These are phyloP conservation scores for Nemania abortiva DNA, from an alignment of 2,329 filamentous ascomycete genomes.

Conservation along the genomic window DNA sequence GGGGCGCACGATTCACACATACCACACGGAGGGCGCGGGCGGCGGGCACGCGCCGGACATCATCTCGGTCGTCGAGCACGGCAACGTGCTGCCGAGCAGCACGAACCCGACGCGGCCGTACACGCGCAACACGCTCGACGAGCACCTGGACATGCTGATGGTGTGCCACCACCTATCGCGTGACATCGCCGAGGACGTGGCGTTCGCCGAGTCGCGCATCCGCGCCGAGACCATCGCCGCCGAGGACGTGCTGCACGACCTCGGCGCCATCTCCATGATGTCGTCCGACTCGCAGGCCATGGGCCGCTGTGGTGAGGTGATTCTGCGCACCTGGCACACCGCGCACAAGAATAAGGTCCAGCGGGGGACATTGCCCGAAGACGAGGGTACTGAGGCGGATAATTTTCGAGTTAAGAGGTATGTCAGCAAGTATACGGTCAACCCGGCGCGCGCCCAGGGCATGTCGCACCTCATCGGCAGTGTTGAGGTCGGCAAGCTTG, in stretches of 20 bases:
- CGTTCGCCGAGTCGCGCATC: conserved; percentile 94
- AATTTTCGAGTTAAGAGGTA: conserved; percentile 95
- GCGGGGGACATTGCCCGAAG: conserved; percentile 80
- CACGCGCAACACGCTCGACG: conserved; percentile 91
- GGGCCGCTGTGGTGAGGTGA: conserved; percentile 94
- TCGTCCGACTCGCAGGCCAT: conserved; percentile 95
- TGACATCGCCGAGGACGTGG: conserved; percentile 94
- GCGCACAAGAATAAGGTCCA: conserved; percentile 97
- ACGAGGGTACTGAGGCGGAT: conserved; percentile 82
- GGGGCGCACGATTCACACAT: conserved; percentile 90
- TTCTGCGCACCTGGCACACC: conserved; percentile 95
- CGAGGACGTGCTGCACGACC: conserved; percentile 94
- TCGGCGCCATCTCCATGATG: conserved; percentile 98
- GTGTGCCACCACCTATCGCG: conserved; percentile 94
- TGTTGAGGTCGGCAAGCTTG: conserved; percentile 88
- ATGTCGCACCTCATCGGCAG: conserved; percentile 90
- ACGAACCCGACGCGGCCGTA: conserved; percentile 94
- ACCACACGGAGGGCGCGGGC: conserved; percentile 95
- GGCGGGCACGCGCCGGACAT: conserved; percentile 97
- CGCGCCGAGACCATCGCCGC: conserved; percentile 96
- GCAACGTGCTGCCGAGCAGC: conserved; percentile 88
- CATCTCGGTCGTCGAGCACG: conserved; percentile 89
- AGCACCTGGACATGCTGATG: conserved; percentile 99
- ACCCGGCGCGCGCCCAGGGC: conserved; percentile 90
- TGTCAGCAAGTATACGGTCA: conserved; percentile 95